Conservation (phyloP, 805 yeast species). For the Nakazawaea ernobii region DNA sequence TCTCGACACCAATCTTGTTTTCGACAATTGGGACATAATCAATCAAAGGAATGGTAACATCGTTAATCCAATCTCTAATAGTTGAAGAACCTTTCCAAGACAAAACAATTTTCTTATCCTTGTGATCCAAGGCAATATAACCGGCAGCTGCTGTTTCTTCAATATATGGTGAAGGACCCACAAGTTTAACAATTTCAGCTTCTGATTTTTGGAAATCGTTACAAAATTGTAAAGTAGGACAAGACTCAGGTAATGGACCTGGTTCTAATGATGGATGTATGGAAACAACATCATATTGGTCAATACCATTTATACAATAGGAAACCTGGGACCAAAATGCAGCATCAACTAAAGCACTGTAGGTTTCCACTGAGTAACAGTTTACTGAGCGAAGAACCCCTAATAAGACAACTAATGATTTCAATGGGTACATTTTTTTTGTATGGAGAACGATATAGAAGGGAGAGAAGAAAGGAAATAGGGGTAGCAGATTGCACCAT, state of each 20-base stretch:
- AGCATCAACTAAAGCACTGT: constrained; percentile 24
- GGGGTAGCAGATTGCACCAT: background rate
- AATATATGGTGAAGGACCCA: constrained; percentile 28
- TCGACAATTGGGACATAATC: constrained; percentile 36
- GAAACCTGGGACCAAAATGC: constrained; percentile 28
- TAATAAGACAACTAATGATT: background rate
- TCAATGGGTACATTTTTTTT: background rate
- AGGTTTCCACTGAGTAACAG: constrained; percentile 11
- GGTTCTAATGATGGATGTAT: constrained; percentile 11
- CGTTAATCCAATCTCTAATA: constrained; percentile 57
- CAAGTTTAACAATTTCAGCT: constrained; percentile 33
- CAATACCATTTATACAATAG: constrained; percentile 25
- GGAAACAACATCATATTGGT: background rate
- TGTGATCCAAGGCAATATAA: constrained; percentile 43
- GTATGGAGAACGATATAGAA: background rate
- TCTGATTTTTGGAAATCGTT: constrained; percentile 14
- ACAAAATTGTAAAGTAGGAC: constrained; percentile 27
- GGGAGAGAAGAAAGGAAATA: background rate
- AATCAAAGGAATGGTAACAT: constrained; percentile 43
- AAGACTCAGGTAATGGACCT: constrained; percentile 25
- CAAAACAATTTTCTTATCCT: constrained; percentile 35
- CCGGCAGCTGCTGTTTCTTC: constrained; percentile 47
- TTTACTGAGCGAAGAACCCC: background rate
- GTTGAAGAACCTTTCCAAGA: constrained; percentile 63
- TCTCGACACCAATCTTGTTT: background rate